Conservation (phyloP, 2,329 filamentous ascomycete species). For the Epichloe typhina region DNA sequence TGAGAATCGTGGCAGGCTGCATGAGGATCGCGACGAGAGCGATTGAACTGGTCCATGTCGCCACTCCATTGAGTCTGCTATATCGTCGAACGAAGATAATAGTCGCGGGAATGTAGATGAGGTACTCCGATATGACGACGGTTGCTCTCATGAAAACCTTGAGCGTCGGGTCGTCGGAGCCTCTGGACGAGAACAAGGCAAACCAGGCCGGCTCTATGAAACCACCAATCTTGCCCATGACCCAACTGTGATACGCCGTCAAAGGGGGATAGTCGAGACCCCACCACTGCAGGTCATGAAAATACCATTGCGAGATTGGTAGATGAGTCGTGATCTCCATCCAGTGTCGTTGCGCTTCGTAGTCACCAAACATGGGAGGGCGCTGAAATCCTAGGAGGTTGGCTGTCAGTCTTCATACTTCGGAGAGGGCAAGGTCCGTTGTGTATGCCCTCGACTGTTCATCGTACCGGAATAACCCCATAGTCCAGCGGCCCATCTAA, state of each 20-base stretch:
- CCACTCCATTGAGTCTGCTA: conserved; percentile 61
- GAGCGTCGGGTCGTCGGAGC: conserved; percentile 61
- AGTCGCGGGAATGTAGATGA: conserved; percentile 74
- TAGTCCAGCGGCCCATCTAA: conserved; percentile 81
- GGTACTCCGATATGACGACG: conserved; percentile 80
- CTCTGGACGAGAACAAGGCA: conserved; percentile 67
- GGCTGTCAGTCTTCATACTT: not conserved
- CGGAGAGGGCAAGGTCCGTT: not conserved
- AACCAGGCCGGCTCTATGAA: conserved; percentile 79
- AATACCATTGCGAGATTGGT: conserved; percentile 92
- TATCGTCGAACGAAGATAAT: conserved; percentile 78
- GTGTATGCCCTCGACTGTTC: not conserved
- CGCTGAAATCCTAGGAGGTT: conserved; percentile 51
- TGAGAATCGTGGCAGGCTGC: conserved; percentile 79
- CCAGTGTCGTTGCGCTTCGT: conserved; percentile 96
- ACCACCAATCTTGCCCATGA: conserved; percentile 75
- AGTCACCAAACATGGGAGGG: conserved; percentile 91
- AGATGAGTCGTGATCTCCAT: conserved; percentile 91
- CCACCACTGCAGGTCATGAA: conserved; percentile 95
- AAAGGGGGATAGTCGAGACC: conserved; percentile 97
- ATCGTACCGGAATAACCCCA: conserved; percentile 83
- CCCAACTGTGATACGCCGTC: conserved; percentile 96
- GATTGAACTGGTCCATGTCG: conserved; percentile 70
- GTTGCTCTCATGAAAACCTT: conserved; percentile 96
- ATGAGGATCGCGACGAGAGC: conserved; percentile 82